Conservation (phyloP, 2,329 filamentous ascomycete species). For the Neofusicoccum umdonicola region DNA sequence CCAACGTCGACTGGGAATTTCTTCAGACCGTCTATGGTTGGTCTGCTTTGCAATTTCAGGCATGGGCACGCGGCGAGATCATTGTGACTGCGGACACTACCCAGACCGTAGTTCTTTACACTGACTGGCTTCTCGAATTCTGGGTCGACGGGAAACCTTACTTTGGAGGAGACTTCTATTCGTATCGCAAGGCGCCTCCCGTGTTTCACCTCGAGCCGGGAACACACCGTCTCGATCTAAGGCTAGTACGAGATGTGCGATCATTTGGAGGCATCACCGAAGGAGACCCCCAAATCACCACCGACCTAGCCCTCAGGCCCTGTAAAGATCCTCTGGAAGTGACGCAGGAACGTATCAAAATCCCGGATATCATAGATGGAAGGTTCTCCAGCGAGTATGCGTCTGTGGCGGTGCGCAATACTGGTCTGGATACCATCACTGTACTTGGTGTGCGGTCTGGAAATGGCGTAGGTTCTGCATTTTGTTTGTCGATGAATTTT, state of each 20-base stretch:
- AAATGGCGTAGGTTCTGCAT: neutral
- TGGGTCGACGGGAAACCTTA: slow-evolving; percentile 52
- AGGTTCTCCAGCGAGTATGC: slow-evolving; percentile 47
- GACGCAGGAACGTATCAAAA: slow-evolving; percentile 38
- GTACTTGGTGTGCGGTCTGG: slow-evolving; percentile 31
- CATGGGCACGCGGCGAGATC: slow-evolving; percentile 55
- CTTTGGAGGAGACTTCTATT: slow-evolving; percentile 59
- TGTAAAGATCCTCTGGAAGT: slow-evolving; percentile 29
- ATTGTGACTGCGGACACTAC: slow-evolving; percentile 35
- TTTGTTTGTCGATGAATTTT: neutral
- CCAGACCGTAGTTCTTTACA: slow-evolving; percentile 43
- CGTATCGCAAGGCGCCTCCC: slow-evolving; percentile 49
- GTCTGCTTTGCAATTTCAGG: slow-evolving; percentile 59
- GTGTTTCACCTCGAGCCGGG: slow-evolving; percentile 52
- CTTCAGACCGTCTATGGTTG: slow-evolving; percentile 57
- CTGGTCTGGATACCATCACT: slow-evolving; percentile 33
- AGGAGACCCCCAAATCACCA: slow-evolving; percentile 31
- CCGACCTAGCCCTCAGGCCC: slow-evolving; percentile 39
- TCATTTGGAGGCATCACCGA: slow-evolving; percentile 53
- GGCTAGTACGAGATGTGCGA: slow-evolving; percentile 57
- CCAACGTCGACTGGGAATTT: slow-evolving; percentile 53
- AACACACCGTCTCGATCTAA: slow-evolving; percentile 51
- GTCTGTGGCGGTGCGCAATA: slow-evolving; percentile 52
- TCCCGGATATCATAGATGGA: slow-evolving; percentile 53
- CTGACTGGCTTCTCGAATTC: slow-evolving; percentile 52